Evolutionary conservation across 148 eudicot genomes (phyloP).

Genomic region (Rhododendron williamsianum): DNA sequence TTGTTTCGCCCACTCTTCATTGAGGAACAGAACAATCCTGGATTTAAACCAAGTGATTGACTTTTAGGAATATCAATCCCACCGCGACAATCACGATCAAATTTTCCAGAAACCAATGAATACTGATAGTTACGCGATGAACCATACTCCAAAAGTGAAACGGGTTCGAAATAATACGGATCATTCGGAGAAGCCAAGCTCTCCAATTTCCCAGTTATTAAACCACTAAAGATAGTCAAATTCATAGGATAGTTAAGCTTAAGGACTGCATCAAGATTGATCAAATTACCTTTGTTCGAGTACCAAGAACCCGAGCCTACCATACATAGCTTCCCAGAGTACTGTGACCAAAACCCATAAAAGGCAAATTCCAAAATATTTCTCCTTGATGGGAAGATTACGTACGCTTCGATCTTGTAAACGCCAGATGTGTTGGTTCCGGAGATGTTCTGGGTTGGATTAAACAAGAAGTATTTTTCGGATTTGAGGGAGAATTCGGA

Average conservation of each 20-base stretch:
- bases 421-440: too few species aligned
- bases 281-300: constrained; percentile 9
- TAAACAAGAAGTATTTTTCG: too few species aligned
- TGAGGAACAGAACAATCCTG: constrained; percentile 8
- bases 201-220: constrained; percentile 16
- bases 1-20: neutral
- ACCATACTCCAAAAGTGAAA: constrained; percentile 4
- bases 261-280: constrained; percentile 13
- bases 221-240: neutral
- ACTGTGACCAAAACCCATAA: constrained; percentile 18
- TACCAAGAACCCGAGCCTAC: constrained; percentile 20
- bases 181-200: constrained; percentile 16
- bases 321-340: constrained; percentile 18
- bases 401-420: too few species aligned
- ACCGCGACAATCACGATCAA: neutral
- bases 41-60: constrained; percentile 1
- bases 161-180: constrained; percentile 16
- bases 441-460: too few species aligned
- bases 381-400: neutral
- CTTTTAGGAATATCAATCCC: constrained; percentile 8
- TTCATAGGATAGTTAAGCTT: constrained; percentile 4
- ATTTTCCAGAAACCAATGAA: constrained; percentile 8
- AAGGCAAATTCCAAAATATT: neutral
- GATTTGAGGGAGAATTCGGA: too few species aligned
- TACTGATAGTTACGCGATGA: constrained; percentile 7